Percentiles rank a stretch among this genome's conserved stretches.
phyloP scores from a whole-genome alignment of 768 basidiomycete genomes.

The Termitomyces sp. region DNA sequence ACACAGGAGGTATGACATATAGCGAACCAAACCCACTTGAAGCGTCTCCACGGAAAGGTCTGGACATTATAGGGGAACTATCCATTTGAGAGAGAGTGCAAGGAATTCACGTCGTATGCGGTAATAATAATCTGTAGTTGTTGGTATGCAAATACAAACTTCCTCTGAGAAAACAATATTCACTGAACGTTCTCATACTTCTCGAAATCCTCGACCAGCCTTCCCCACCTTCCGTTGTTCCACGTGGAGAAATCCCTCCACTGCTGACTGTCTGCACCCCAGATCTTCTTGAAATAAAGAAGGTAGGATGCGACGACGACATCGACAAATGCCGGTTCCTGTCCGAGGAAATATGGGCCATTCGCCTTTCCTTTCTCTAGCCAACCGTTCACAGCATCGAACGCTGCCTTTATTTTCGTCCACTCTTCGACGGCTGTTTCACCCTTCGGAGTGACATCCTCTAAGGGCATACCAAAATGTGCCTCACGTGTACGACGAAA shows the following conservation, averaged over 20 bases:
- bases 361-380: constrained; percentile 17
- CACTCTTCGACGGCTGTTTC: constrained; percentile 28
- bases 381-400: constrained; percentile 24
- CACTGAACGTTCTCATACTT: constrained; percentile 20
- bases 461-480: constrained; percentile 27
- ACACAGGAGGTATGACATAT: not conserved
- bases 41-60: not conserved
- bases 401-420: constrained; percentile 26
- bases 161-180: not conserved
- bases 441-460: constrained; percentile 26
- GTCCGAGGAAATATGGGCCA: constrained; percentile 32
- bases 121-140: not conserved
- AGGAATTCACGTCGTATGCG: not conserved
- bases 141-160: not conserved
- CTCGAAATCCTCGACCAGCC: constrained; percentile 21
- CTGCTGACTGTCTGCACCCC: constrained; percentile 31
- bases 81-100: not conserved
- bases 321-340: constrained; percentile 32
- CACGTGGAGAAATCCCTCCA: constrained; percentile 35
- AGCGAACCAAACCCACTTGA: not conserved
- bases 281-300: constrained; percentile 23
- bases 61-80: not conserved
- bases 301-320: constrained; percentile 27
- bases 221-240: constrained; percentile 35
- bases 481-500: constrained; percentile 31